A percentile compares a stretch with the other conserved stretches of the same genome.
phyloP scores from a whole-genome alignment of 495 filamentous ascomycete species.

The Mytilinidion resinicola region DNA sequence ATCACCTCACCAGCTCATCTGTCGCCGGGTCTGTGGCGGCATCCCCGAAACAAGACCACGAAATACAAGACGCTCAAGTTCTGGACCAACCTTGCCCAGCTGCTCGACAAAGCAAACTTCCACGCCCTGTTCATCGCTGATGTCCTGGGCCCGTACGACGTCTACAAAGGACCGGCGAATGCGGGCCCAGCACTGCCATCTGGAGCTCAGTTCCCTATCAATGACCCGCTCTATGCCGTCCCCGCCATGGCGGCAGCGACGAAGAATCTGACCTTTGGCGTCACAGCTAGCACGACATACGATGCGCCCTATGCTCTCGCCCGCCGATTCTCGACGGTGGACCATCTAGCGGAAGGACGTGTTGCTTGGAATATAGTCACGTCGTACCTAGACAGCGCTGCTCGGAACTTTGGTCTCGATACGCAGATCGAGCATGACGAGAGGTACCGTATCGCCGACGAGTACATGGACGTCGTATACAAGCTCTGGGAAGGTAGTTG shows the following conservation, averaged over 20 bases:
- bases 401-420: constrained; percentile 19
- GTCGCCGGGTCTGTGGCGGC: constrained; percentile 55
- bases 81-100: constrained; percentile 49
- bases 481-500: constrained; percentile 64
- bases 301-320: constrained; percentile 12
- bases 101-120: constrained; percentile 50
- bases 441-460: constrained; percentile 57
- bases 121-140: constrained; percentile 56
- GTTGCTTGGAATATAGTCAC: background rate
- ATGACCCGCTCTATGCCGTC: constrained; percentile 29
- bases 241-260: constrained; percentile 16
- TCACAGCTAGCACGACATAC: constrained; percentile 10
- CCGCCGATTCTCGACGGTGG: constrained; percentile 6
- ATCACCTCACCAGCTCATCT: constrained; percentile 55
- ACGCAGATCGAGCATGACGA: constrained; percentile 58
- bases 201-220: constrained; percentile 61
- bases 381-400: background rate
- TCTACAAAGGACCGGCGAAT: constrained; percentile 52
- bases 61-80: constrained; percentile 46
- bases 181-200: constrained; percentile 38
- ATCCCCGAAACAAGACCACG: constrained; percentile 47
- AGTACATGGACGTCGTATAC: constrained; percentile 62
- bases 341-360: background rate
- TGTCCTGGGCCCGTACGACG: constrained; percentile 50
- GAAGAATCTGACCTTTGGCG: constrained; percentile 14